These are phyloP conservation scores for Phalaenopsis equestris DNA, from an alignment of 106 monocot genomes.

Conservation along the genomic window DNA sequence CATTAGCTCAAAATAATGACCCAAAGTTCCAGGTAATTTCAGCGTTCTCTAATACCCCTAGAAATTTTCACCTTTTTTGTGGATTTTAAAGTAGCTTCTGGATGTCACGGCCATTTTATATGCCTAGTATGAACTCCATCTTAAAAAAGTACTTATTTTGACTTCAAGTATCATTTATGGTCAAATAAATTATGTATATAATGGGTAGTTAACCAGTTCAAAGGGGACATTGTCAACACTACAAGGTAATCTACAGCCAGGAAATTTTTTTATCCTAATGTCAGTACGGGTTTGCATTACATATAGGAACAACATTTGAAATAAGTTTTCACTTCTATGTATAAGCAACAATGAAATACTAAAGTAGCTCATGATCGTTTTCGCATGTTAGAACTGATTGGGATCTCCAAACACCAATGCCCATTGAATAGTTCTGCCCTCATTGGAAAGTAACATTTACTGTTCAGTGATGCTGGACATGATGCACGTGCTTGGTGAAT, in stretches of 20 bases:
- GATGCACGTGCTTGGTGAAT: background rate
- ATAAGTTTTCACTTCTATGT: background rate
- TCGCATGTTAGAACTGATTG: background rate
- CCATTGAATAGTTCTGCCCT: background rate
- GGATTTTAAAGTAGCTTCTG: background rate
- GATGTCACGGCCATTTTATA: background rate
- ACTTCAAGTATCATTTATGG: background rate
- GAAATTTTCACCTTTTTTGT: background rate
- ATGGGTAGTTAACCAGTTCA: background rate
- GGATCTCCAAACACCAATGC: background rate
- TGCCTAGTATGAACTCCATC: background rate
- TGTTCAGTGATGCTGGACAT: background rate
- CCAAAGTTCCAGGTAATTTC: constrained; percentile 92
- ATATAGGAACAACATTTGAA: background rate
- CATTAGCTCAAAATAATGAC: constrained; percentile 72
- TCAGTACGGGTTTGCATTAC: background rate
- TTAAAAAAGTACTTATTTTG: background rate
- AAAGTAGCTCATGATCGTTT: background rate
- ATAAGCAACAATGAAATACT: background rate
- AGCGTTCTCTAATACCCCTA: background rate
- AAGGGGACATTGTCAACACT: background rate
- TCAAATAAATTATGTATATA: background rate
- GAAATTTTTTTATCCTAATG: background rate
- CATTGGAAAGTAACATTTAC: background rate
- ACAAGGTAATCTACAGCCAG: background rate